phyloP scores from a whole-genome alignment of 2,329 filamentous ascomycete genomes.

The Pestalotiopsis fici region DNA sequence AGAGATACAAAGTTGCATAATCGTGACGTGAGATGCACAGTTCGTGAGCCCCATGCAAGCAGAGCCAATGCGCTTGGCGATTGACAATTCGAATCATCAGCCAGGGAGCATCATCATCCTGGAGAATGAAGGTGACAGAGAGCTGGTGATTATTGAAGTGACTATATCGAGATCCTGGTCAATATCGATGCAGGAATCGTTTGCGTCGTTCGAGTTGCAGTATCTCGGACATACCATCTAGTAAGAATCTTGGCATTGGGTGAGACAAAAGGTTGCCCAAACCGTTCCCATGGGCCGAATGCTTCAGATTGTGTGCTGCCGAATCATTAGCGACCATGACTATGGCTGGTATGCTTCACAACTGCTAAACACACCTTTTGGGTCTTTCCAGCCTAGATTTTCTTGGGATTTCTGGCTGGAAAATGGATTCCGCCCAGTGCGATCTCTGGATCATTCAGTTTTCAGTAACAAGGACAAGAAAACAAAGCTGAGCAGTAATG shows the following conservation, averaged over 20 bases:
- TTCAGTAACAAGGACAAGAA: background rate
- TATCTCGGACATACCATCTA: slow-evolving; percentile 44
- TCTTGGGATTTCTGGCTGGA: slow-evolving; percentile 53
- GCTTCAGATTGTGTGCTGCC: slow-evolving; percentile 22
- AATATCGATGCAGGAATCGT: background rate
- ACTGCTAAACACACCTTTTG: slow-evolving; percentile 24
- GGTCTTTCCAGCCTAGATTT: slow-evolving; percentile 49
- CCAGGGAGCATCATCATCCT: slow-evolving; percentile 44
- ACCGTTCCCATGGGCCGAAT: slow-evolving; percentile 31
- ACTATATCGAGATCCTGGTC: slow-evolving; percentile 28
- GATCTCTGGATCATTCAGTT: slow-evolving; percentile 35
- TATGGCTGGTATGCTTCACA: background rate
- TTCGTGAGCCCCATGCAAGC: slow-evolving; percentile 54
- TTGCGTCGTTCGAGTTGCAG: background rate
- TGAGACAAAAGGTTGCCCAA: slow-evolving; percentile 45
- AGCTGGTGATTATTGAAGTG: slow-evolving; percentile 57
- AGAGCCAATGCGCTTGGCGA: slow-evolving; percentile 43
- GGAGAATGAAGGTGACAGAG: slow-evolving; percentile 53
- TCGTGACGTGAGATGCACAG: slow-evolving; percentile 52
- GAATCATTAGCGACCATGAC: background rate
- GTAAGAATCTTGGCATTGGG: slow-evolving; percentile 53
- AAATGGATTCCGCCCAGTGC: slow-evolving; percentile 65
- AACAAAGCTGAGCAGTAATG: background rate
- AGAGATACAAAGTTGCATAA: slow-evolving; percentile 46
- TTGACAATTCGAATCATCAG: slow-evolving; percentile 47